Conservation (phyloP, 805 yeast species). For the Starmerella etchellsii region DNA sequence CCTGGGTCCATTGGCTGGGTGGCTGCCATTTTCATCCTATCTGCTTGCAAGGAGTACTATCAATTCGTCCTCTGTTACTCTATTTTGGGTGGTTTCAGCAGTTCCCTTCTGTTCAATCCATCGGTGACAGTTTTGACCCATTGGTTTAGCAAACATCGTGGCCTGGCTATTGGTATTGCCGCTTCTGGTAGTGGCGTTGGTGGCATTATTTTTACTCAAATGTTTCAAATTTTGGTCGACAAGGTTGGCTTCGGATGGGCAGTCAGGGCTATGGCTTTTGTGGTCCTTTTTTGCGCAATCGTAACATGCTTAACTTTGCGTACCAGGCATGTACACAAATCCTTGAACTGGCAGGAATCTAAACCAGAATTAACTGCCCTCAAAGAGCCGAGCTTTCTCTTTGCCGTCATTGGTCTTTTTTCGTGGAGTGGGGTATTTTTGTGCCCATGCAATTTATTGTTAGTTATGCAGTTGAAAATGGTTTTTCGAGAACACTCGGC, state of each 20-base stretch:
- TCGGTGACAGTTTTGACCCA: conserved; percentile 45
- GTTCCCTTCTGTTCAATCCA: conserved; percentile 38
- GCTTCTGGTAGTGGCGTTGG: conserved; percentile 58
- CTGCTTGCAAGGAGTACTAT: conserved; percentile 38
- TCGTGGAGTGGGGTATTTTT: conserved; percentile 41
- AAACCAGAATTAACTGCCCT: conserved; percentile 25
- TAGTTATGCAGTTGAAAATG: conserved; percentile 42
- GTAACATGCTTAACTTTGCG: conserved; percentile 29
- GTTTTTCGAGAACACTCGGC: conserved; percentile 25
- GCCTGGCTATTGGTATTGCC: conserved; percentile 48
- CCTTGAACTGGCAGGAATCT: conserved; percentile 18
- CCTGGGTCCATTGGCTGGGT: conserved; percentile 36
- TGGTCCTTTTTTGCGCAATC: conserved; percentile 21
- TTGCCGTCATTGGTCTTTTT: conserved; percentile 24
- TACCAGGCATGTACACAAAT: conserved; percentile 25
- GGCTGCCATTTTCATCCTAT: conserved; percentile 40
- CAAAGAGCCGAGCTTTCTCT: conserved; percentile 22
- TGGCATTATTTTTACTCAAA: conserved; percentile 48
- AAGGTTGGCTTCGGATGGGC: conserved; percentile 51
- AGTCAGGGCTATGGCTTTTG: conserved; percentile 35
- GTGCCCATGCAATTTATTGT: conserved; percentile 43
- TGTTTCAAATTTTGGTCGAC: conserved; percentile 35
- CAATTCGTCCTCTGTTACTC: conserved; percentile 49
- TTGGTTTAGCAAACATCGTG: conserved; percentile 47
- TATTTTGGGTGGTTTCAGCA: conserved; percentile 37